Percentiles rank a stretch among this genome's conserved stretches.
These are phyloP conservation scores for Penicillium fimorum DNA, from an alignment of 495 filamentous ascomycete genomes.

Conservation along the genomic window DNA sequence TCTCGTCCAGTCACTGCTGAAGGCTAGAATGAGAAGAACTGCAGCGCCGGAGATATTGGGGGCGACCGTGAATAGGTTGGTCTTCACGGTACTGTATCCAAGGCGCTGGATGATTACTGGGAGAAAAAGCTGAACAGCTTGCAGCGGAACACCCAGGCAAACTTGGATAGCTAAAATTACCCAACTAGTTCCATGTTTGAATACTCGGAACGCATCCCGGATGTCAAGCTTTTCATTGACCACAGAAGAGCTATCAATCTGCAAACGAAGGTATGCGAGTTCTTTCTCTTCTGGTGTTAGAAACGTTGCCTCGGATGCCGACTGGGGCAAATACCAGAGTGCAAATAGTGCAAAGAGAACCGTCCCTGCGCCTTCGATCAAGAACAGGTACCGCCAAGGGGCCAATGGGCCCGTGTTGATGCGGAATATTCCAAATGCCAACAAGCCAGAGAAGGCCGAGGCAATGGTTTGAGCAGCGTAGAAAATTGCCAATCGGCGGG, in stretches of 20 bases:
- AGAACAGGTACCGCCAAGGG: slow-evolving; percentile 70
- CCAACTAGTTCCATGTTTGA: slow-evolving; percentile 59
- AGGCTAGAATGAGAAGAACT: slow-evolving; percentile 64
- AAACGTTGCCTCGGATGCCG: slow-evolving; percentile 59
- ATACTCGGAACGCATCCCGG: slow-evolving; percentile 57
- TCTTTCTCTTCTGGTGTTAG: slow-evolving; percentile 59
- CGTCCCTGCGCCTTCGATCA: slow-evolving; percentile 67
- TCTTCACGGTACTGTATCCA: slow-evolving; percentile 60
- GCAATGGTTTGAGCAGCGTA: slow-evolving; percentile 72
- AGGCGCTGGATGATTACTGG: slow-evolving; percentile 67
- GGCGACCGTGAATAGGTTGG: slow-evolving; percentile 73
- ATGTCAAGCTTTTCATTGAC: slow-evolving; percentile 70
- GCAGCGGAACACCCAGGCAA: slow-evolving; percentile 70
- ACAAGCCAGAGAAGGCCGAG: slow-evolving; percentile 65
- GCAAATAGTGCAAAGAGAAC: slow-evolving; percentile 63
- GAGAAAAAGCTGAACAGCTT: slow-evolving; percentile 65
- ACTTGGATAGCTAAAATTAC: slow-evolving; percentile 65
- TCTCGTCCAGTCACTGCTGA: slow-evolving; percentile 58
- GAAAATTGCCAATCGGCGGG: slow-evolving; percentile 70
- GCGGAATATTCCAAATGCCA: slow-evolving; percentile 72
- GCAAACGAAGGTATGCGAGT: slow-evolving; percentile 67
- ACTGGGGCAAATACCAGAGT: slow-evolving; percentile 64
- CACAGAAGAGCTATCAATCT: slow-evolving; percentile 63
- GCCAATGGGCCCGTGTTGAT: slow-evolving; percentile 53
- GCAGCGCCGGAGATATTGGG: slow-evolving; percentile 65